A percentile compares a stretch with the other conserved stretches of the same genome.
phyloP scores from a whole-genome alignment of 2,329 filamentous ascomycete species.

The Venturia nashicola region DNA sequence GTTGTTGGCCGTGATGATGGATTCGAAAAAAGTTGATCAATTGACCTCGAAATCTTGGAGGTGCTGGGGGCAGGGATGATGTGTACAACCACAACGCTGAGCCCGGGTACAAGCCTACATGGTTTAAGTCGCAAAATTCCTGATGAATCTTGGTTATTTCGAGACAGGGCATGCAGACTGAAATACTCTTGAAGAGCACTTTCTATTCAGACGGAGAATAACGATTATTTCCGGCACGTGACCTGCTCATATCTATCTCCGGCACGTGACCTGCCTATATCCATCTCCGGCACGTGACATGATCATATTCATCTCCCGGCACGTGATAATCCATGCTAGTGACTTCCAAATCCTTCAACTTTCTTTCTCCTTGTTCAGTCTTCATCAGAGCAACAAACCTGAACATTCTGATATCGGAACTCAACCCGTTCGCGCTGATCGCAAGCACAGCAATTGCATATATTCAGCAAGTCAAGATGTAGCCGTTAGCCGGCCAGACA shows the following conservation, averaged over 20 bases:
- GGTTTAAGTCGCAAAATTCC: background rate
- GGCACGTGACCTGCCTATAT: no score
- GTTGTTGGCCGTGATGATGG: constrained; percentile 12
- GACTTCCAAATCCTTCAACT: background rate
- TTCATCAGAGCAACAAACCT: background rate
- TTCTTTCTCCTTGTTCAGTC: background rate
- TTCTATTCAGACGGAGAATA: no score
- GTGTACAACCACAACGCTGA: background rate
- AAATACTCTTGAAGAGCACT: no score
- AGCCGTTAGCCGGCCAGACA: background rate
- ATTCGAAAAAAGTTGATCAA: background rate
- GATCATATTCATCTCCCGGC: background rate
- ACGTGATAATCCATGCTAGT: no score
- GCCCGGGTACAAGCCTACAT: background rate
- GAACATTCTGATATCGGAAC: background rate
- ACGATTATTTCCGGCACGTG: no score
- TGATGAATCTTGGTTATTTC: no score
- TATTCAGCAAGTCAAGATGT: background rate
- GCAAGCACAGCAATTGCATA: no score
- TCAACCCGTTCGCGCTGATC: background rate
- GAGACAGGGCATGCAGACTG: no score
- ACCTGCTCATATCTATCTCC: no score
- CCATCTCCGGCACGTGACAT: background rate
- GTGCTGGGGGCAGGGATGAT: background rate
- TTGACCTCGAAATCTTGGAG: background rate